Conservation (phyloP, 2,329 filamentous ascomycete species). For the Penicillium sp. region DNA sequence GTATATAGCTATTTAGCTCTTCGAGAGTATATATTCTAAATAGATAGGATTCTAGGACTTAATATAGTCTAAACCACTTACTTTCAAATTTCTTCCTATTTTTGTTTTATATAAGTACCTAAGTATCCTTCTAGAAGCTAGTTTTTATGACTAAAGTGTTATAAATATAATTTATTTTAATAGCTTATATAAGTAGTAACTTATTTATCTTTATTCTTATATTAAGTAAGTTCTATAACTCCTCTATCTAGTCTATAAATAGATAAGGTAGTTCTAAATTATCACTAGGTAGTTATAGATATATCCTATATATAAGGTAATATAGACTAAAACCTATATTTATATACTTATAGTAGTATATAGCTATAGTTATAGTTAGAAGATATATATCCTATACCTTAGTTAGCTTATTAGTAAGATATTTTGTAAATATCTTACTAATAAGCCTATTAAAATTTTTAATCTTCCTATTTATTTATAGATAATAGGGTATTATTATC, state of each 20-base stretch:
- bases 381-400: no score
- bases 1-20: background rate
- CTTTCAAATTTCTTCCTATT: slow-evolving; percentile 13
- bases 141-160: slow-evolving; percentile 8
- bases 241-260: background rate
- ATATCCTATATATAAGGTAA: slow-evolving; percentile 1
- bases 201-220: background rate
- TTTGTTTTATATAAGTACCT: slow-evolving; percentile 11
- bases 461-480: no score
- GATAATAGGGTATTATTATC: no score
- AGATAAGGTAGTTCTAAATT: background rate
- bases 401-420: no score
- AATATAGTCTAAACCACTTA: slow-evolving; percentile 15
- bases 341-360: slow-evolving; percentile 1
- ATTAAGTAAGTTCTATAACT: background rate
- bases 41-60: slow-evolving; percentile 1
- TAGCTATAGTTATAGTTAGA: no score
- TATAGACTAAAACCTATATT: slow-evolving; percentile 1
- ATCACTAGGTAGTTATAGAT: background rate
- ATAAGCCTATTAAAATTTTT: no score
- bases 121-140: slow-evolving; percentile 1
- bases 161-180: background rate
- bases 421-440: no score
- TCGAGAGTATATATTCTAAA: slow-evolving; percentile 8
- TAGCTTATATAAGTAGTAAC: background rate